Evolutionary conservation across 2,329 filamentous ascomycete species (phyloP).

Genomic region (Colletotrichum sansevieriae): DNA sequence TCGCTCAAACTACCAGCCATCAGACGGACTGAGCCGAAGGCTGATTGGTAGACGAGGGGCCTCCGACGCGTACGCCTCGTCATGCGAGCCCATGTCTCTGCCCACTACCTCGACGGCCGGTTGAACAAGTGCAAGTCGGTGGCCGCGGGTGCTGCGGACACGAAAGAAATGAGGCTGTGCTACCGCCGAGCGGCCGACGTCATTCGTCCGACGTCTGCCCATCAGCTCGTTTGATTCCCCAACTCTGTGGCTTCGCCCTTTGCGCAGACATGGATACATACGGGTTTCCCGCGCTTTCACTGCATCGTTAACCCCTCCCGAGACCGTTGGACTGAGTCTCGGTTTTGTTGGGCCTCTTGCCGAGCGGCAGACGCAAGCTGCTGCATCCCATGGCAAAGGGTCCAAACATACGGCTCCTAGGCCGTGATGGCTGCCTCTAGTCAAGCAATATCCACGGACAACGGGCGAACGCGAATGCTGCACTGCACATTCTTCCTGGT

Average conservation of each 20-base stretch:
- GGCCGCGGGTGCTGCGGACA: slow-evolving; percentile 10
- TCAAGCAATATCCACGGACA: slow-evolving; percentile 30
- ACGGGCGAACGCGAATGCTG: slow-evolving; percentile 15
- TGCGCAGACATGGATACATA: slow-evolving; percentile 31
- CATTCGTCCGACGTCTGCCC: slow-evolving; percentile 36
- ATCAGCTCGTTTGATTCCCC: slow-evolving; percentile 10
- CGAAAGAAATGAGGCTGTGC: slow-evolving; percentile 37
- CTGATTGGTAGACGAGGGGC: slow-evolving; percentile 30
- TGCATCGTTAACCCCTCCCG: slow-evolving; percentile 9
- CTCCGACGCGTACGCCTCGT: slow-evolving; percentile 39
- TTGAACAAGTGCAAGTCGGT: neutral
- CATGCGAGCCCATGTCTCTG: slow-evolving; percentile 17
- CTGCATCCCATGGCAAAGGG: slow-evolving; percentile 9
- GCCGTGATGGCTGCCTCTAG: slow-evolving; percentile 22
- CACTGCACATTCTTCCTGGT: slow-evolving; percentile 3
- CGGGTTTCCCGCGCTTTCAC: too few species aligned
- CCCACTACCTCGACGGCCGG: neutral
- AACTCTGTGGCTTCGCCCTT: slow-evolving; percentile 27
- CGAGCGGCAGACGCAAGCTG: slow-evolving; percentile 33
- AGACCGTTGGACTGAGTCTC: slow-evolving; percentile 21
- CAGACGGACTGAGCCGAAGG: slow-evolving; percentile 3
- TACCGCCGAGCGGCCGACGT: slow-evolving; percentile 33
- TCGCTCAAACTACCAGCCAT: neutral
- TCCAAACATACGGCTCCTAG: slow-evolving; percentile 12
- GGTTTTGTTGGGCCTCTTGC: slow-evolving; percentile 26